Base-by-base conservation (phyloP, 2,329 filamentous ascomycete species). In the Zasmidium angulare region DNA sequence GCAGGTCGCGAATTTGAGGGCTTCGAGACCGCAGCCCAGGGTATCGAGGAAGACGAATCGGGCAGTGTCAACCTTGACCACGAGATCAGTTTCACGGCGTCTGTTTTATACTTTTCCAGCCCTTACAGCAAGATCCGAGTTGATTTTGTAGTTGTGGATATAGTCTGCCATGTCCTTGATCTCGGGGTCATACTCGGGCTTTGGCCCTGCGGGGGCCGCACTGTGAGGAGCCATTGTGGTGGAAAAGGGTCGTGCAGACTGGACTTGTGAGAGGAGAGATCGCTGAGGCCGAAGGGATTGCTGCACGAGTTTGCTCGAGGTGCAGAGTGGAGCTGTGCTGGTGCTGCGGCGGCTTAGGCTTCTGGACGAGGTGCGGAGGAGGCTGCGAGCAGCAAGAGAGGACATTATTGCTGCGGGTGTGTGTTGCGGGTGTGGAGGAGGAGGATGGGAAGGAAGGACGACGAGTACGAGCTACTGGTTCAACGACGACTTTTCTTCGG, bases 11-110 rank as follows among this genome's bases (percentile, higher is more conserved):
- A 99, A 99, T 69, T 89, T 88, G 73, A 99, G 85, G 68, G 91
- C 95, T 81, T 98, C 93, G 64, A 99, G 87, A 75, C 95, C 95
- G 77, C 95, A 99, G 73, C 95, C 95, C 50, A 99, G 85, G 57
- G 95, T 98, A 78, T 99, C 95, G 73, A 98, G 86, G 78, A 99
- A 92, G 68, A 98, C 93, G 82, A 92, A 93, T 79, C 95, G 89
- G 64, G 95, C 95, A 51, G 95, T 99, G 78, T 99, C 95, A 75
- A 90, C 96, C 90, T 95, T 63, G 11, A 6, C 50, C 62, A 53
- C 57, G 60, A 56, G 63, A 64, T 68, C 63, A 67, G 62, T 48
- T 22, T 26, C 12, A 46, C 21, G 2, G 19, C 14, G 2, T 52
- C 46, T 22, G 20, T n/a, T 1, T 11, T 29, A 19, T 17, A 19